phyloP scores from a whole-genome alignment of 2,329 filamentous ascomycete genomes.

The Xylaria sp. region DNA sequence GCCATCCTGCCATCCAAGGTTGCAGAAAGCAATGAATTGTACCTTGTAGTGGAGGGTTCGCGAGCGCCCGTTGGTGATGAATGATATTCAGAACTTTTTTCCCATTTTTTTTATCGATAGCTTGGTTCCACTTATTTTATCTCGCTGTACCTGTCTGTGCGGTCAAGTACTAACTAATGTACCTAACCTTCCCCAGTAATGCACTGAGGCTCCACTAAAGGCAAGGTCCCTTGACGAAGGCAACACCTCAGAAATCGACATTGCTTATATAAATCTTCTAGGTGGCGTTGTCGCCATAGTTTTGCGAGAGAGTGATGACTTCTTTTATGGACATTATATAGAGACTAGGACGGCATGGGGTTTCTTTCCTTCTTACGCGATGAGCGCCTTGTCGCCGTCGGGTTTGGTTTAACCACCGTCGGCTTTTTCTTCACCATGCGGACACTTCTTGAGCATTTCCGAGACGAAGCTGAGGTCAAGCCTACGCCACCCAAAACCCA shows the following conservation, averaged over 20 bases:
- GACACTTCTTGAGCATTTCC: slow-evolving; percentile 60
- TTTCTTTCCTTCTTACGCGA: slow-evolving; percentile 46
- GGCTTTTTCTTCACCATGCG: slow-evolving; percentile 61
- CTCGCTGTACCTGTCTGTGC: too few species aligned
- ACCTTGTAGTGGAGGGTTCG: slow-evolving; percentile 1
- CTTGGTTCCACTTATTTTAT: slow-evolving; percentile 28
- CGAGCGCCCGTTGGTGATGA: neutral
- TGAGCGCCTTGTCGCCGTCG: slow-evolving; percentile 56
- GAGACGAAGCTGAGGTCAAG: slow-evolving; percentile 68
- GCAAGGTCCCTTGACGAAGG: neutral
- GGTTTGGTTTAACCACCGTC: slow-evolving; percentile 61
- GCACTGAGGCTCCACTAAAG: neutral
- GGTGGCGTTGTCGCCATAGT: neutral
- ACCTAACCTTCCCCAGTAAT: neutral
- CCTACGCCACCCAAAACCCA: slow-evolving; percentile 66
- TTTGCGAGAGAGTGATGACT: neutral
- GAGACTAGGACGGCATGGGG: slow-evolving; percentile 42
- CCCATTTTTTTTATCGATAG: slow-evolving; percentile 11
- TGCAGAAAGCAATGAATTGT: neutral
- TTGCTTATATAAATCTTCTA: neutral
- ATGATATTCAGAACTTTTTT: slow-evolving; percentile 3
- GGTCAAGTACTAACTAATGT: neutral
- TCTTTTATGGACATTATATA: slow-evolving; percentile 17
- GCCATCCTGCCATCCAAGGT: slow-evolving; percentile 64
- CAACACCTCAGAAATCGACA: neutral